Percentiles rank a stretch among this genome's conserved stretches.
phyloP scores from a whole-genome alignment of 495 filamentous ascomycete species.

The Pyrenopolyporus hunteri region DNA sequence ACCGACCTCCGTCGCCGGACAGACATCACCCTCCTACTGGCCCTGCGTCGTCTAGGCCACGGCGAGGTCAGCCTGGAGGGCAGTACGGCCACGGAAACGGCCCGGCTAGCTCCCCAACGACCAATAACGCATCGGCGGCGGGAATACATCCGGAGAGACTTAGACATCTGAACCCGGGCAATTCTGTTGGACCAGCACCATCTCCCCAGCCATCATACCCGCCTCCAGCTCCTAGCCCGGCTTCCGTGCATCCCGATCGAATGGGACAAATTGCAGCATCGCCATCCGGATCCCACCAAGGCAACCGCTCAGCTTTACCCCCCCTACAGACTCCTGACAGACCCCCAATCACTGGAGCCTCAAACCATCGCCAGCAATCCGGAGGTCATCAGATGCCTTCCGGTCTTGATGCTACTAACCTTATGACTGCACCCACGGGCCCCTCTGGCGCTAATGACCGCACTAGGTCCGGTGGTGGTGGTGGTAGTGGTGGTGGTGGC shows the following conservation, averaged over 20 bases:
- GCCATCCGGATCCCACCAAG: conserved; percentile 31
- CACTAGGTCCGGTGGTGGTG: conserved; percentile 46
- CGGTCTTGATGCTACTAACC: conserved; percentile 40
- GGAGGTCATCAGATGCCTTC: conserved; percentile 32
- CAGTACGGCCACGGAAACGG: conserved; percentile 44
- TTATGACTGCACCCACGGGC: conserved; percentile 54
- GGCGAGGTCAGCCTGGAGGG: conserved; percentile 45
- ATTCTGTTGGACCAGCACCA: conserved; percentile 19
- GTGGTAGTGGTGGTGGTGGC: conserved; percentile 39
- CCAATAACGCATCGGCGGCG: conserved; percentile 31
- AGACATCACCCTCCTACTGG: conserved; percentile 55
- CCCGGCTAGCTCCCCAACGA: conserved; percentile 35
- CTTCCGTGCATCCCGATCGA: conserved; percentile 58
- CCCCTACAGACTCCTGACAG: conserved; percentile 41
- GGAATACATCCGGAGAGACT: conserved; percentile 55
- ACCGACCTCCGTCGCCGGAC: conserved; percentile 51
- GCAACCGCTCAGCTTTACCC: conserved; percentile 36
- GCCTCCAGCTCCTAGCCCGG: conserved; percentile 30
- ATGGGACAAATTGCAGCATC: conserved; percentile 47
- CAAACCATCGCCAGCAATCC: conserved; percentile 41
- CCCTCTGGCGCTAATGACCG: conserved; percentile 54
- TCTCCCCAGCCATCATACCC: conserved; percentile 35
- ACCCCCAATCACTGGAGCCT: conserved; percentile 16
- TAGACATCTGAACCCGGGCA: conserved; percentile 44
- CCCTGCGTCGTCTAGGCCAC: conserved; percentile 51